Percentiles rank a stretch among this genome's conserved stretches.
phyloP scores from a whole-genome alignment of 2,329 filamentous ascomycete genomes.

The Fusarium phyllophilum region DNA sequence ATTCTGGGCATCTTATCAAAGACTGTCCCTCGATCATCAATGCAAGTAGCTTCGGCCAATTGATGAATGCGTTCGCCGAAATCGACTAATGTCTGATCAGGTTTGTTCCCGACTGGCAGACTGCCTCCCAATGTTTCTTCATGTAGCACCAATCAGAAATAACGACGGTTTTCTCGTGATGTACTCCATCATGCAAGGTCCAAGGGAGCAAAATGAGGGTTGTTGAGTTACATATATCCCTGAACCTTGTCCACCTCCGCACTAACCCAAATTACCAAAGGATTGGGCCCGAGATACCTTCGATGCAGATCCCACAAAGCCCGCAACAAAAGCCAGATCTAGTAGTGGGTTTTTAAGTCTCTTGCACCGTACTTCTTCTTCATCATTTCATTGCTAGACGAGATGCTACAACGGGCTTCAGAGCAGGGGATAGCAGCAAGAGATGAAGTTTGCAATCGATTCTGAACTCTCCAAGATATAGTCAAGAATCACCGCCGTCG shows the following conservation, averaged over 20 bases:
- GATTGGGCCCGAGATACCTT: conserved; percentile 36
- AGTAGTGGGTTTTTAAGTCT: neutral
- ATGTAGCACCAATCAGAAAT: conserved; percentile 23
- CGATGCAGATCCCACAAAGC: conserved; percentile 18
- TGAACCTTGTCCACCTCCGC: conserved; percentile 38
- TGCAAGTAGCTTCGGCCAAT: conserved; percentile 7
- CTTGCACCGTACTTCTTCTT: neutral
- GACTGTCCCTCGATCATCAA: neutral
- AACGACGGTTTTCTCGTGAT: neutral
- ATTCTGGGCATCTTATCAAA: neutral
- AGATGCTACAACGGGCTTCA: neutral
- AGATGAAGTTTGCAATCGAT: neutral
- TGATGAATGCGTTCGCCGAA: conserved; percentile 4
- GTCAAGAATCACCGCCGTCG: neutral
- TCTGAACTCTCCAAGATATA: neutral
- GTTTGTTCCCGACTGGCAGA: neutral
- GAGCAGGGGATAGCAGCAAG: neutral
- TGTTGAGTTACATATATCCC: conserved; percentile 28
- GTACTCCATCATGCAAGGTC: conserved; percentile 28
- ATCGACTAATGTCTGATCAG: conserved; percentile 7
- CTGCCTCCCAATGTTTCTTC: neutral
- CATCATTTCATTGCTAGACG: neutral
- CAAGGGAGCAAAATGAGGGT: conserved; percentile 35
- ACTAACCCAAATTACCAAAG: conserved; percentile 39
- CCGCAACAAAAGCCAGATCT: neutral